Evolutionary conservation across 2,329 filamentous ascomycete species (phyloP), one percentile per base, ranked within the genome.

Genomic region (Teratosphaeria zuluensis): DNA sequence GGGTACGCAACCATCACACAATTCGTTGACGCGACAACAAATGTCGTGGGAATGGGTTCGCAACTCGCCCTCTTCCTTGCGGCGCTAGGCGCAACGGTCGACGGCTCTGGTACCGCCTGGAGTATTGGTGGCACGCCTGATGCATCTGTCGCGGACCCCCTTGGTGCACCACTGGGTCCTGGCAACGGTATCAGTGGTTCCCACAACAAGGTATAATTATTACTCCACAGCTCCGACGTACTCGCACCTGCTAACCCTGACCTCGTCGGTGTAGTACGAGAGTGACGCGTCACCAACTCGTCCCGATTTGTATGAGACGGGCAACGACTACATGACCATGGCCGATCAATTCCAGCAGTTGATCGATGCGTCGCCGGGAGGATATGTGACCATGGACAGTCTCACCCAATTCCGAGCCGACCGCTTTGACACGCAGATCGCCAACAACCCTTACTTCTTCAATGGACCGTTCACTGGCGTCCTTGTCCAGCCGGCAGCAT

Each of bases 371-470:
- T 67, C 64, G 2, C 64, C 65, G 6, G 62, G 59, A 12, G 61
- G 60, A 16, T 28, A 59, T 1, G 61, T 66, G 53, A 48, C 59
- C 30, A 24, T 62, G 52, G 58, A 62, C 14, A 12, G 46, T 30
- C 58, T 62, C 30, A 56, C 55, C 14, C 48, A 30, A 4, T 64
- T 62, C 61, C 62, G 64, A 9, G 62, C 62, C 4, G 35, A 65
- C 38, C 63, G 64, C 12, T 65, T 66, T 58, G 64, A 66, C 28
- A 21, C 31, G 6, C 61, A 61, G 33, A 64, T 71, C 32, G 63
- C 63, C n/a, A 65, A 64, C 56, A 73, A 73, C 60, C 66, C 69
- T 21, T 69, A 71, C 63, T 72, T 70, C 63, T 72, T 70, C 62
- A 65, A 68, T 58, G 67, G 62, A 16, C 67, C 68, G 3, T 70